phyloP scores from a whole-genome alignment of 371 early-diverging fungal genomes.

The Mortierella sp. region DNA sequence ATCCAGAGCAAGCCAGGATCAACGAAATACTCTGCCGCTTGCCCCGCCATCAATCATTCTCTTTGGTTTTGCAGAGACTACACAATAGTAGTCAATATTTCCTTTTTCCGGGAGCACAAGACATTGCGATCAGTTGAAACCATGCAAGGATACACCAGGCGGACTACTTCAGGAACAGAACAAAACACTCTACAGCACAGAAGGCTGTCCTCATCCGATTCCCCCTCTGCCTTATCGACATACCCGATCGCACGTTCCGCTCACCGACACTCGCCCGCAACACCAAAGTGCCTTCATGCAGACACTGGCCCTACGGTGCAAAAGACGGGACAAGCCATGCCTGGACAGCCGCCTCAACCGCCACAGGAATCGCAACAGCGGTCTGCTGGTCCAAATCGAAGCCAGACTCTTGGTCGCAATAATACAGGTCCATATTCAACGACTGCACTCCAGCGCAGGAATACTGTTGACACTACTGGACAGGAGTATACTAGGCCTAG shows the following conservation, averaged over 20 bases:
- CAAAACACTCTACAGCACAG: too few species aligned
- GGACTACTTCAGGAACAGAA: too few species aligned
- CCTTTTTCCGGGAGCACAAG: too few species aligned
- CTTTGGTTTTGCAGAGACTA: not conserved
- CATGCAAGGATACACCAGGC: too few species aligned
- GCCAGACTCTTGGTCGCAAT: not conserved
- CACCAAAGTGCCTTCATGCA: slow-evolving; percentile 10
- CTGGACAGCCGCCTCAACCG: not conserved
- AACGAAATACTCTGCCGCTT: too few species aligned
- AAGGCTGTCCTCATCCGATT: not conserved
- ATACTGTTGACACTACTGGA: not conserved
- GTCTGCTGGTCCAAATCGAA: not conserved
- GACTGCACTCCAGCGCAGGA: not conserved
- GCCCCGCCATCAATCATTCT: not conserved
- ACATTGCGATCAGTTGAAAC: too few species aligned
- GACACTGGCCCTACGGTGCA: not conserved
- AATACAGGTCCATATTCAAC: not conserved
- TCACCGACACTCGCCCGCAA: slow-evolving; percentile 22
- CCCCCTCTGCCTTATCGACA: not conserved
- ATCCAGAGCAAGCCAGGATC: too few species aligned
- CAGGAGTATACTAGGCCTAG: not conserved
- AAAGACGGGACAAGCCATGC: not conserved
- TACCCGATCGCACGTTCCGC: not conserved
- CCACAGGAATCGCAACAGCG: slow-evolving; percentile 7
- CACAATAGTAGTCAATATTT: too few species aligned